Base-by-base conservation (phyloP, 176 grass and related monocot species). In the Sorghum bicolor region DNA sequence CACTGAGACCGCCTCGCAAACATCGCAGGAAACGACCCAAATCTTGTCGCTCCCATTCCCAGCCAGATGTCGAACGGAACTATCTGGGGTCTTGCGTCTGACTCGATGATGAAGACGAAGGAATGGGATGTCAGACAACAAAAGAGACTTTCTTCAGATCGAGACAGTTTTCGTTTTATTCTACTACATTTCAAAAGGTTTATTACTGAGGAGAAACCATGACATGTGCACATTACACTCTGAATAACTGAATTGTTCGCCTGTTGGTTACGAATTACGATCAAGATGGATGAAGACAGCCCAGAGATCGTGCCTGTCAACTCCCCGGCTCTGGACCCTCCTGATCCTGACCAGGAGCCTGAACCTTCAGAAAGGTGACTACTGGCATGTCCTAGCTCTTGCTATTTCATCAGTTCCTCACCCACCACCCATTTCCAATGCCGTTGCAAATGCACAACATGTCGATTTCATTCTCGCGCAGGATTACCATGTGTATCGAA, bases 1-100 rank as follows among this genome's bases (percentile, higher is more conserved):
- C 67, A n/a, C 74, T 17, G 16, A 66, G 22, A 29, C 65, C 52
- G 34, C 88, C 73, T 90, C 74, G 79, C 79, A 57, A 86, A 67
- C 74, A 68, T 10, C 88, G 84, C n/a, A 6, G 16, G 25, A 71
- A 68, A n/a, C n/a, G n/a, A 25, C 47, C n/a, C 60, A 29, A 40
- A 39, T 53, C 19, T 70, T 70, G 40, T 90, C 83, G n/a, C 33
- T 65, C 48, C 10, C 25, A 3, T 13, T 55, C 45, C 5, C 32
- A 3, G 31, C 32, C 4, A 6, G 12, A 36, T 26, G 25, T 20
- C 13, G 20, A 25, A 66, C 2, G 24, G 43, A 71, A 67, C 40
- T 52, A 17, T 38, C 0, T 43, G 40, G 40, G 17, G 13, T 10
- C 0, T 8, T 78, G 43, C 65, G 32, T 85, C 76, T 32, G 22